A percentile compares a stretch with the other conserved stretches of the same genome.
Conservation (phyloP, 2,329 filamentous ascomycete species). For the Ceratocystis harringtonii region DNA sequence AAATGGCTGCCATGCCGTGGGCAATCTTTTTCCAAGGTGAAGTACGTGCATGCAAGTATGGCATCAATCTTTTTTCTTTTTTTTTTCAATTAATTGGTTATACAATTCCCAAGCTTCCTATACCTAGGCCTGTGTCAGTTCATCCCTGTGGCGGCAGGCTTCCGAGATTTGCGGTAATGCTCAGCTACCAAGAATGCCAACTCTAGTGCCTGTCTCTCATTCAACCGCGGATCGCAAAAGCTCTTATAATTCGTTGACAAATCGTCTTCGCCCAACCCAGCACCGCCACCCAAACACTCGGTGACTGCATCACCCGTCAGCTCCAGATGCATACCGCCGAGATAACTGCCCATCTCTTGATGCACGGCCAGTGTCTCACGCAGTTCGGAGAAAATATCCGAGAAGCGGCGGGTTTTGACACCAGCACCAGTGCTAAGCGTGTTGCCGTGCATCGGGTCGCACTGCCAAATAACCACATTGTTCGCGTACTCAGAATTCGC, state of each 20-base stretch:
- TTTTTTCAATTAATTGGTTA: too few relatives aligned
- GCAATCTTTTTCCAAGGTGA: not conserved
- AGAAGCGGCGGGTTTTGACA: conserved; percentile 86
- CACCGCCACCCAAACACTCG: conserved; percentile 84
- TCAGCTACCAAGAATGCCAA: conserved; percentile 86
- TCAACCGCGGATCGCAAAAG: conserved; percentile 87
- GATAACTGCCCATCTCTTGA: conserved; percentile 64
- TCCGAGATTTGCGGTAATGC: conserved; percentile 40
- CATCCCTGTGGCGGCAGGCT: not conserved
- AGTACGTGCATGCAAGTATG: not conserved
- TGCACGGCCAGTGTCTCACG: conserved; percentile 73
- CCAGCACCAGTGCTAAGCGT: conserved; percentile 54
- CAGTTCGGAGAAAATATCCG: conserved; percentile 77
- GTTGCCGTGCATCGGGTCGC: conserved; percentile 95
- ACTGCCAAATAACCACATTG: conserved; percentile 74
- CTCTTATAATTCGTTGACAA: conserved; percentile 83
- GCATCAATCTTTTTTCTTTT: not conserved
- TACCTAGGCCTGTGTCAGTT: not conserved
- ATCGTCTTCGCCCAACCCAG: conserved; percentile 75
- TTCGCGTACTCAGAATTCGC: conserved; percentile 55
- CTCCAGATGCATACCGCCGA: conserved; percentile 90
- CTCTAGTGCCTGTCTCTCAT: conserved; percentile 95
- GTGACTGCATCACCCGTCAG: conserved; percentile 92
- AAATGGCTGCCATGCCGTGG: not conserved
- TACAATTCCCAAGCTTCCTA: not conserved